A percentile compares a stretch with the other conserved stretches of the same genome.
These are phyloP conservation scores for Secale cereale DNA, from an alignment of 176 grass and related monocot species.

Conservation along the genomic window DNA sequence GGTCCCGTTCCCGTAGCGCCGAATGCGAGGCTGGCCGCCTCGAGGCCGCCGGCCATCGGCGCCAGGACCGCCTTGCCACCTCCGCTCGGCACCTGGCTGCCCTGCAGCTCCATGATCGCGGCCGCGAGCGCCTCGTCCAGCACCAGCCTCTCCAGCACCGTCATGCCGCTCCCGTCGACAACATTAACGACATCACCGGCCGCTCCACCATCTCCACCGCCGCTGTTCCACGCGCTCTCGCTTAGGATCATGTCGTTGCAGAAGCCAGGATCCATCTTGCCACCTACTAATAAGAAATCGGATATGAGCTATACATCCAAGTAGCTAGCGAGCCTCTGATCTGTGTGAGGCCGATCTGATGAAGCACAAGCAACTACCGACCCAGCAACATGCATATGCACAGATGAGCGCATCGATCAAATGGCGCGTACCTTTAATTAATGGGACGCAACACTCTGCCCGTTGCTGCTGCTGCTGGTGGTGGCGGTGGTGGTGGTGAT, in stretches of 20 bases:
- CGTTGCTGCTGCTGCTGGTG: not conserved
- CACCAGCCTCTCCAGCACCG: constrained; percentile 44
- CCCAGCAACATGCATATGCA: not conserved
- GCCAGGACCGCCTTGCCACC: not conserved
- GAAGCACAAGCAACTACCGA: not conserved
- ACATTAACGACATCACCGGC: not conserved
- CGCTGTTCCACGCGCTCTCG: constrained; percentile 25
- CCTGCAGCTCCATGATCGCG: constrained; percentile 56
- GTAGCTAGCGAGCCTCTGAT: not conserved
- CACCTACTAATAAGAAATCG: constrained; percentile 32
- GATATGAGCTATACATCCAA: not conserved
- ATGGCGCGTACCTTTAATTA: constrained; percentile 13
- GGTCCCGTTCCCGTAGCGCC: constrained; percentile 3
- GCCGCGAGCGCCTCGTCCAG: constrained; percentile 58
- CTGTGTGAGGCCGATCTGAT: not conserved
- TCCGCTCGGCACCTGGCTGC: constrained; percentile 2
- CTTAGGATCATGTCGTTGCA: constrained; percentile 50
- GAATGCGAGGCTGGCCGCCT: constrained; percentile 20
- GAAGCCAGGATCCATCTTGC: constrained; percentile 46
- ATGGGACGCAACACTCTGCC: constrained; percentile 6
- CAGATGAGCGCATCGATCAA: not conserved
- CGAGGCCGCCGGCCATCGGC: not conserved
- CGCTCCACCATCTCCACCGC: not conserved
- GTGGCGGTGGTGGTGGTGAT: too few species aligned
- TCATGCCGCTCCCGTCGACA: constrained; percentile 21